Conservation (phyloP, 2,329 filamentous ascomycete species). For the Penicillium polonicum region DNA sequence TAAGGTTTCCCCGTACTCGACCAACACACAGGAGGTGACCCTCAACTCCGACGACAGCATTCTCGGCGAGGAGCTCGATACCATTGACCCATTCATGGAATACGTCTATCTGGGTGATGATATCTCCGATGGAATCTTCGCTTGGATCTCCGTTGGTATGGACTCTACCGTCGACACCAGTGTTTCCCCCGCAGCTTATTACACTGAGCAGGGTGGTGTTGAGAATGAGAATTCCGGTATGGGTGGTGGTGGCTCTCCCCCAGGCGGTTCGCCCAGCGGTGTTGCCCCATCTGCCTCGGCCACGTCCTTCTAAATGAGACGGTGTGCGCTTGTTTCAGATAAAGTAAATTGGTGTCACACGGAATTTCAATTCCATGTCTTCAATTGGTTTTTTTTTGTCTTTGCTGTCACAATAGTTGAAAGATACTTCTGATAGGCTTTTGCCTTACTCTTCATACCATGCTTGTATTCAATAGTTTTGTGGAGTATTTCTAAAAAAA, state of each 20-base stretch:
- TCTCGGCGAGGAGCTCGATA: conserved; percentile 50
- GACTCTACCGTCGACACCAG: conserved; percentile 39
- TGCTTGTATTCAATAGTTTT: too few relatives aligned
- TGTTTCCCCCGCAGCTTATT: conserved; percentile 32
- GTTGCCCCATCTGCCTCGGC: neutral
- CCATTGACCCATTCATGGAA: conserved; percentile 59
- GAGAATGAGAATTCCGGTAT: conserved; percentile 26
- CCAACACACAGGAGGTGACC: conserved; percentile 50
- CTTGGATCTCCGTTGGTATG: conserved; percentile 56
- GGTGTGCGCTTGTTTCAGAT: neutral
- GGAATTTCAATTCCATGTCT: neutral
- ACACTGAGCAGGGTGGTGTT: conserved; percentile 36
- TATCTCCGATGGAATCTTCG: conserved; percentile 53
- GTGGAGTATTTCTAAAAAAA: too few relatives aligned
- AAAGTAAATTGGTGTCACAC: neutral
- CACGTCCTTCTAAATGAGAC: neutral
- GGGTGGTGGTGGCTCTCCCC: conserved; percentile 14
- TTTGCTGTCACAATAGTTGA: too few relatives aligned
- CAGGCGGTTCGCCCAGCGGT: neutral
- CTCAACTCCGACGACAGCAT: conserved; percentile 54
- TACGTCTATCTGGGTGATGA: conserved; percentile 57
- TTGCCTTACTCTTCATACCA: neutral
- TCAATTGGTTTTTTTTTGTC: neutral
- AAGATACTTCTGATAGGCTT: neutral
- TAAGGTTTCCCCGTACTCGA: conserved; percentile 46